Evolutionary conservation across 148 eudicot genomes (phyloP), one percentile per base, ranked within the genome.

Genomic region (Heliosperma pusillum): DNA sequence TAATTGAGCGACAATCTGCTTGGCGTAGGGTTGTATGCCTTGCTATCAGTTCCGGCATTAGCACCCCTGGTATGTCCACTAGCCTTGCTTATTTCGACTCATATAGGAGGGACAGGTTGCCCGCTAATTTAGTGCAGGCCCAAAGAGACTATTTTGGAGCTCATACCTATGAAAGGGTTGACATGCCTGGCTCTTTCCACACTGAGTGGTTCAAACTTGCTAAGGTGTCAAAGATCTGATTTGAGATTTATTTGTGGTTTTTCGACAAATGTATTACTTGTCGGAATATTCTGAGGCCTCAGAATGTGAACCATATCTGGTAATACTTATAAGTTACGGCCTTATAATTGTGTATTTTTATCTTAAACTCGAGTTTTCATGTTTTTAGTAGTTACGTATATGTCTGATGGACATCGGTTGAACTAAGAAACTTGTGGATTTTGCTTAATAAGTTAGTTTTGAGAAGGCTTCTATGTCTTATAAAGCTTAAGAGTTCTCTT

Each of bases 81-180:
- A 93, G 97, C 80, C 97, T 93, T 80, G 96, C 97, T 79, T 93
- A 93, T 78, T 93, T 93, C 76, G 97, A 93, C 82, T 83, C 97
- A 0, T 93, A 93, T 75, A 89, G 96, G 85, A 86, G 97, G 85
- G 91, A 73, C 42, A 80, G 89, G 40, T 73, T 90, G 72, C 97
- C 97, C 63, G 97, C 97, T 50, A 93, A 93, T 70, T 77, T 93
- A 88, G 96, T 93, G 63, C 97, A 93, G 82, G 95, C 97, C 69
- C 97, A 92, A 80, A 85, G 97, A 77, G 97, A 92, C 75, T 91
- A 91, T 69, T 91, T 91, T 76, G 97, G 97, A 74, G 97, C 97
- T 79, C 96, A 93, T 78, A 93, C 97, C 71, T 93, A 93, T 84
- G 96, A 93, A 85, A 89, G 98, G 82, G 80, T 76, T 78, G 96